These are phyloP conservation scores for Arabidopsis arenosa DNA, from an alignment of 345 rosid species.

Conservation along the genomic window DNA sequence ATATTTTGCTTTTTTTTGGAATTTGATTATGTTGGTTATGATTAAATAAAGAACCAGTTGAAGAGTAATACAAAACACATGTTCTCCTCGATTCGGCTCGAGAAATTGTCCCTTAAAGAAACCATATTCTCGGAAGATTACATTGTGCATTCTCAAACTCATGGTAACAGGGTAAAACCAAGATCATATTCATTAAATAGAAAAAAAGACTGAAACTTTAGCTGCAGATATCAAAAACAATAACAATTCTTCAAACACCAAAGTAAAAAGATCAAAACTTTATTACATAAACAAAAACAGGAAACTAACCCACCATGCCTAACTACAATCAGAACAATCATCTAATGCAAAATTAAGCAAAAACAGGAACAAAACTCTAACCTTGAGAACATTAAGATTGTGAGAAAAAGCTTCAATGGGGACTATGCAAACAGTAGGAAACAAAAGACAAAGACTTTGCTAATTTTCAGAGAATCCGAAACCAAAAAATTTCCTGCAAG, in stretches of 20 bases:
- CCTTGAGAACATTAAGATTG: constrained; percentile 43
- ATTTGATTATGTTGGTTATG: too few relatives aligned
- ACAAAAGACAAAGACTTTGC: constrained; percentile 40
- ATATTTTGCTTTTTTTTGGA: too few relatives aligned
- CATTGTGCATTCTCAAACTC: too few relatives aligned
- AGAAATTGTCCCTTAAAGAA: too few relatives aligned
- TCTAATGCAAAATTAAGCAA: not conserved
- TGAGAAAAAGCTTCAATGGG: constrained; percentile 33
- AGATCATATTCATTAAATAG: not conserved
- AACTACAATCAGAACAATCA: not conserved
- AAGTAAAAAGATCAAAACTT: constrained; percentile 4
- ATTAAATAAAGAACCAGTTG: too few relatives aligned
- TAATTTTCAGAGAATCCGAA: constrained; percentile 33
- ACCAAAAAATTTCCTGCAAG: constrained; percentile 39
- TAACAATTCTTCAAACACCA: constrained; percentile 3
- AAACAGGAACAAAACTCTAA: not conserved
- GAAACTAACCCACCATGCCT: constrained; percentile 11
- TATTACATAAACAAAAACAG: not conserved
- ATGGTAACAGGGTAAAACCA: constrained; percentile 1
- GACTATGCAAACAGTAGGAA: constrained; percentile 41
- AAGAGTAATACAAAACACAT: too few relatives aligned
- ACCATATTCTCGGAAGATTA: too few relatives aligned
- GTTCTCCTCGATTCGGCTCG: too few relatives aligned
- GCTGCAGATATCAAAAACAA: constrained; percentile 9
- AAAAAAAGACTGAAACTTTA: not conserved